Evolutionary conservation across 768 basidiomycete genomes (phyloP).

Genomic region (Guyanaporus albipodus): DNA sequence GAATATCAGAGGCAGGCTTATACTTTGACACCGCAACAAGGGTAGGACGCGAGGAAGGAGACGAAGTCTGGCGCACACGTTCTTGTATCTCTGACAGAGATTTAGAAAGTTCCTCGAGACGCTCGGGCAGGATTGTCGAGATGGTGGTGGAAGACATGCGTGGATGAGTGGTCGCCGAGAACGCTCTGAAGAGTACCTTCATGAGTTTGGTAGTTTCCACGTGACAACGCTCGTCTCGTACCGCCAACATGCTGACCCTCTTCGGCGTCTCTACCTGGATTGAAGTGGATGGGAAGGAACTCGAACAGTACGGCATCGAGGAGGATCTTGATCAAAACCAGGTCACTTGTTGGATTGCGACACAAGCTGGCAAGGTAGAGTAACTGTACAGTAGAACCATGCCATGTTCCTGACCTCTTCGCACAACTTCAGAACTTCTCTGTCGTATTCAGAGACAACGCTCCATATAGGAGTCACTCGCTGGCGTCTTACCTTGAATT

Average conservation of each 20-base stretch:
- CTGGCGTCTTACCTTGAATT: slow-evolving; percentile 8
- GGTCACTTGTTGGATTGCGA: slow-evolving; percentile 30
- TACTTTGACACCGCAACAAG: slow-evolving; percentile 92
- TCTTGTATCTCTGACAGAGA: slow-evolving; percentile 50
- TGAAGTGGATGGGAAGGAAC: slow-evolving; percentile 25
- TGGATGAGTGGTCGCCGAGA: slow-evolving; percentile 5
- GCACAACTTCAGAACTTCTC: slow-evolving; percentile 21
- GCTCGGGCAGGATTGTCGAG: slow-evolving; percentile 34
- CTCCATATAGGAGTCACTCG: not conserved
- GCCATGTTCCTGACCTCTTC: slow-evolving; percentile 1
- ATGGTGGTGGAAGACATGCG: slow-evolving; percentile 19
- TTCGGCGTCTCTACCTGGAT: slow-evolving; percentile 24
- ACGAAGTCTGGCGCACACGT: slow-evolving; percentile 40
- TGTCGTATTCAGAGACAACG: slow-evolving; percentile 19
- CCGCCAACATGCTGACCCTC: slow-evolving; percentile 21
- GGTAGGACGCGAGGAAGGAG: slow-evolving; percentile 29
- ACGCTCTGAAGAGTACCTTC: slow-evolving; percentile 1
- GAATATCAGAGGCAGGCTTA: slow-evolving; percentile 85
- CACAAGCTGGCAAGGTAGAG: slow-evolving; percentile 26
- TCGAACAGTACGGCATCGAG: slow-evolving; percentile 27
- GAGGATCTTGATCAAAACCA: slow-evolving; percentile 6
- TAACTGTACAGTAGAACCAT: not conserved
- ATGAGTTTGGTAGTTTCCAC: slow-evolving; percentile 18
- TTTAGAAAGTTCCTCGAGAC: slow-evolving; percentile 48
- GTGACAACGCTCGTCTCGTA: slow-evolving; percentile 12